Evolutionary conservation across 176 grass and related monocot species (phyloP).

Genomic region (Secale cereale): DNA sequence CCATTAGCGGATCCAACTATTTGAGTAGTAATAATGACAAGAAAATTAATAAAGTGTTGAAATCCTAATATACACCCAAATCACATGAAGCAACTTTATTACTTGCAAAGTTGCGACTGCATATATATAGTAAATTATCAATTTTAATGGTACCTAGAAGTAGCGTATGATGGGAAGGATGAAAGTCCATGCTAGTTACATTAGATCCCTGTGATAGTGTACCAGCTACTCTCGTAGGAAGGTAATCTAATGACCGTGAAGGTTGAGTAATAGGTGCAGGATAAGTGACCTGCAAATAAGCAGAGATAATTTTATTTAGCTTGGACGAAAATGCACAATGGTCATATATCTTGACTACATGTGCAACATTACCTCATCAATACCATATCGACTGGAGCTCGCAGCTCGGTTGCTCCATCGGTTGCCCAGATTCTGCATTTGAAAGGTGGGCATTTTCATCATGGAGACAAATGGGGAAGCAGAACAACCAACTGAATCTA

Average conservation of each 20-base stretch:
- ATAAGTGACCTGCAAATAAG: slow-evolving; percentile 32
- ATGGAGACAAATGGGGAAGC: slow-evolving; percentile 27
- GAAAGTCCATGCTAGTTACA: slow-evolving; percentile 96
- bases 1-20: slow-evolving; percentile 80
- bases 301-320: too few species aligned
- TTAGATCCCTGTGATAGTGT: slow-evolving; percentile 69
- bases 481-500: too few species aligned
- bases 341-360: too few species aligned
- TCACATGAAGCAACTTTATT: background rate
- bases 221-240: slow-evolving; percentile 71
- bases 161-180: slow-evolving; percentile 75
- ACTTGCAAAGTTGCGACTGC: background rate
- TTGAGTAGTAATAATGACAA: slow-evolving; percentile 10
- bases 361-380: too few species aligned
- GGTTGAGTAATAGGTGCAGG: slow-evolving; percentile 58
- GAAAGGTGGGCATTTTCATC: slow-evolving; percentile 46
- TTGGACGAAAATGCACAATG: too few species aligned
- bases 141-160: slow-evolving; percentile 65
- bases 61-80: background rate
- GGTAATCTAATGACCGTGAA: slow-evolving; percentile 64
- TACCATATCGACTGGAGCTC: slow-evolving; percentile 31
- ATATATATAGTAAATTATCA: background rate
- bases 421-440: background rate
- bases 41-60: slow-evolving; percentile 10
- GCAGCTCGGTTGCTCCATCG: slow-evolving; percentile 80